Evolutionary conservation across 306 rosid species (phyloP), one percentile per base, ranked within the genome.

Genomic region (Purshia tridentata): DNA sequence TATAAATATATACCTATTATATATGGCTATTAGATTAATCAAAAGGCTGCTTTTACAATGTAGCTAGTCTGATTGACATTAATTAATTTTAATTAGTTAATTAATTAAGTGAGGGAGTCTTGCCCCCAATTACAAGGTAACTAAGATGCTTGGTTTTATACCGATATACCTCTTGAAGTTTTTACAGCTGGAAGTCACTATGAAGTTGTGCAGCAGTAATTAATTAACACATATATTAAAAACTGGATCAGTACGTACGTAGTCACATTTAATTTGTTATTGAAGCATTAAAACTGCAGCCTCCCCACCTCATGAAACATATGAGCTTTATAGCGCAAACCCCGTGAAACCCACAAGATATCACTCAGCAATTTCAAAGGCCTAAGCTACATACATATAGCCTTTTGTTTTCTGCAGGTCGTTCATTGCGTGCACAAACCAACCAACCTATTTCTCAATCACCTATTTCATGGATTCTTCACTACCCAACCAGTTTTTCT

Each of bases 281-380:
- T 65, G 67, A 76, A 76, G 67, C 44, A 37, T 53, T 47, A 49
- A 65, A 13, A 15, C 39, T 20, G 35, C 19, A 20, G 35, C 59
- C 7, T 22, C n/a, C 20, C 52, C 57, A 58, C 46, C 19, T 52
- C 78, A 67, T 46, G 78, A 77, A 37, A 12, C 78, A 8, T 58
- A 62, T 67, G 68, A 73, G 14, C 45, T 60, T 7, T 0, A 39
- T 20, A 50, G 56, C 68, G 45, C 66, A 69, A 63, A 55, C 53
- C 76, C 74, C 82, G 80, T 77, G 82, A 77, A 69, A 2, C 39
- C 50, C 61, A 41, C 73, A 72, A 56, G 66, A 65, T 10, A 29
- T 39, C 66, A 44, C 14, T 29, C 53, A 63, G 23, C 62, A 51
- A 13, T 2, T 12, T 37, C 49, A 46, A 59, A 45, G 8, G 35